Percentiles rank a stretch among this genome's conserved stretches.
These are phyloP conservation scores for Aspergillus sparsus DNA, from an alignment of 495 filamentous ascomycete species.

Conservation along the genomic window DNA sequence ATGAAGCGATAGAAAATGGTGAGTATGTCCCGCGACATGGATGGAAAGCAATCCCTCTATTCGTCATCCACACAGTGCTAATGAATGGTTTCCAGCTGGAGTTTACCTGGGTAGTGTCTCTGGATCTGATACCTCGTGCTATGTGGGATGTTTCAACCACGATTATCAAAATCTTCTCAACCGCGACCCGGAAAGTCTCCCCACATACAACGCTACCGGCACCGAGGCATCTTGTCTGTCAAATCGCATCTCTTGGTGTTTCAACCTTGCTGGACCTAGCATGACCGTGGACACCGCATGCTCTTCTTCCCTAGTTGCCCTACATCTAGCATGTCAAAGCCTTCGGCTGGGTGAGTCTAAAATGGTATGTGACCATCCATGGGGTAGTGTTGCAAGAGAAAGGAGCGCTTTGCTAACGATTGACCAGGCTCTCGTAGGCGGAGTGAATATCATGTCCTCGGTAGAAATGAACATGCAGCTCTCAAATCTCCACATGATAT, in stretches of 20 bases:
- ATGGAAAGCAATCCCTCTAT: neutral
- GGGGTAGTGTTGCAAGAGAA: too few species aligned
- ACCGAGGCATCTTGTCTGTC: conserved; percentile 34
- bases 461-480: too few species aligned
- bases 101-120: conserved; percentile 11
- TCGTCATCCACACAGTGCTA: conserved; percentile 34
- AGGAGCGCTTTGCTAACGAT: too few species aligned
- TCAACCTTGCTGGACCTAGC: conserved; percentile 25
- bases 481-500: too few species aligned
- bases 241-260: neutral
- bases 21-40: neutral
- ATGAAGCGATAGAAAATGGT: conserved; percentile 49
- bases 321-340: conserved; percentile 42
- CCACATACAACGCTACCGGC: conserved; percentile 45
- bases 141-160: neutral
- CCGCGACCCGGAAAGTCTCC: neutral
- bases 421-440: too few species aligned
- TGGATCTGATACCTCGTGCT: neutral
- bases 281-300: conserved; percentile 49
- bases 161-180: neutral
- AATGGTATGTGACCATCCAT: neutral
- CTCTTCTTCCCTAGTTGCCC: conserved; percentile 40
- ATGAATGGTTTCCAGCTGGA: too few species aligned
- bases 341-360: conserved; percentile 9
- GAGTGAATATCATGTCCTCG: too few species aligned